These are phyloP conservation scores for Rosa lucieae DNA, from an alignment of 306 rosid species.

Conservation along the genomic window DNA sequence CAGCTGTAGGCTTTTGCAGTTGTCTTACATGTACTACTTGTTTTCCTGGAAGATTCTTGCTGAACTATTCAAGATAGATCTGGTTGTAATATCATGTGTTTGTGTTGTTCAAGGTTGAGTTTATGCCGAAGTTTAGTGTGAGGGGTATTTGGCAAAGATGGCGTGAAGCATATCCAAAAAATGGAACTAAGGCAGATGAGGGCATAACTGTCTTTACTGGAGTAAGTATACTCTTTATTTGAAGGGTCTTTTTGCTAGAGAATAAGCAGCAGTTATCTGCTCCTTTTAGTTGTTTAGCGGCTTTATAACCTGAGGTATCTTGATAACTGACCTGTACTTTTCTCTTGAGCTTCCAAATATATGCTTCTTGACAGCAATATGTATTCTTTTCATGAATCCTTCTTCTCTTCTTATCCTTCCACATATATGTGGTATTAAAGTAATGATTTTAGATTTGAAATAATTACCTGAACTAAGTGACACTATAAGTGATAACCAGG, in stretches of 20 bases:
- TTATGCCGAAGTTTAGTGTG: constrained; percentile 93
- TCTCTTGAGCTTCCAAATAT: neutral
- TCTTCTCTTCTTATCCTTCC: neutral
- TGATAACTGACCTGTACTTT: neutral
- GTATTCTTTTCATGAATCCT: neutral
- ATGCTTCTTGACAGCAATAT: neutral
- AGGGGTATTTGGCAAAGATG: constrained; percentile 92
- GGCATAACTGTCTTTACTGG: constrained; percentile 83
- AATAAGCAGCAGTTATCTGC: constrained; percentile 20
- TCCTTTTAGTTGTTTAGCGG: constrained; percentile 14
- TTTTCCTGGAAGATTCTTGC: constrained; percentile 16
- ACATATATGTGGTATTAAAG: neutral
- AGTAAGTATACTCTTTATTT: constrained; percentile 51
- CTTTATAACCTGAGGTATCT: neutral
- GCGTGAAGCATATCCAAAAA: constrained; percentile 83
- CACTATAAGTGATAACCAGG: constrained; percentile 11
- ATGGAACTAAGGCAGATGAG: constrained; percentile 54
- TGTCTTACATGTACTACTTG: neutral
- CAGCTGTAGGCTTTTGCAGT: constrained; percentile 4
- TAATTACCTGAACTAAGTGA: neutral
- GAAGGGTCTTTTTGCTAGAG: constrained; percentile 4
- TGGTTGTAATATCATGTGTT: constrained; percentile 27
- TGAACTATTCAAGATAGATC: constrained; percentile 13
- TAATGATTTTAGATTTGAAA: neutral
- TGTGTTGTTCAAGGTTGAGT: constrained; percentile 76